Conservation (phyloP, 225 moss, liverwort and hornwort genomes). For the Marchantia paleacea region DNA sequence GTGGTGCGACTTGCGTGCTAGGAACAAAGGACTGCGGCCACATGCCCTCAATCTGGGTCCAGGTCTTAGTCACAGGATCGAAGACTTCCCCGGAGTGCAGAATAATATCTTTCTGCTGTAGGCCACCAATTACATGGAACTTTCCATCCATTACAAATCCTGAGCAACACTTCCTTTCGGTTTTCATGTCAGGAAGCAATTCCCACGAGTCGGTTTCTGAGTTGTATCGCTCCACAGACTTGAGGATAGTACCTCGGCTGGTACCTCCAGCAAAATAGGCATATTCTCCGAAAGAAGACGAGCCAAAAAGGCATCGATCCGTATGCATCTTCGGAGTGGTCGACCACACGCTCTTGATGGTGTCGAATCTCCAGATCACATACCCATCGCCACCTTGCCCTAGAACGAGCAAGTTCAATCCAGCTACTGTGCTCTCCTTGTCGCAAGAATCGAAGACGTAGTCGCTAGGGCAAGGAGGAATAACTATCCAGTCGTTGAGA, state of each 20-base stretch:
- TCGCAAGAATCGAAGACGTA: constrained; percentile 68
- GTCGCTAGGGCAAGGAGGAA: constrained; percentile 73
- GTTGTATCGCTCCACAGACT: constrained; percentile 64
- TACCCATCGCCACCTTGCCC: constrained; percentile 59
- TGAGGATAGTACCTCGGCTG: constrained; percentile 54
- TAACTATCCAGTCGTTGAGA: constrained; percentile 46
- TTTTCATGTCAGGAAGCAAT: constrained; percentile 58
- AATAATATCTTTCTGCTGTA: constrained; percentile 34
- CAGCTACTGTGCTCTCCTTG: constrained; percentile 77
- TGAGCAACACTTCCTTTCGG: constrained; percentile 67
- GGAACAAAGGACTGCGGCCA: constrained; percentile 49
- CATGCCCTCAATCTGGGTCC: constrained; percentile 66
- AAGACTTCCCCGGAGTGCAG: constrained; percentile 76
- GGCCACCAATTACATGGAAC: constrained; percentile 77
- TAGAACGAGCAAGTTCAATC: constrained; percentile 70
- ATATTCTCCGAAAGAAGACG: constrained; percentile 61
- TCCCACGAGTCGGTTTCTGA: constrained; percentile 60
- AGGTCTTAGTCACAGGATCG: constrained; percentile 50
- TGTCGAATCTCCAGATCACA: constrained; percentile 76
- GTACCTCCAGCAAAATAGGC: constrained; percentile 72
- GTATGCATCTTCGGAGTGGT: constrained; percentile 60
- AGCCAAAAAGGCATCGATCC: constrained; percentile 72
- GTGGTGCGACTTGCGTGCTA: constrained; percentile 31
- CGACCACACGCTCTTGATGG: constrained; percentile 56
- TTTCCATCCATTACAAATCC: constrained; percentile 80